These are phyloP conservation scores for Candida nanaspora DNA, from an alignment of 805 yeast genomes.

Conservation along the genomic window DNA sequence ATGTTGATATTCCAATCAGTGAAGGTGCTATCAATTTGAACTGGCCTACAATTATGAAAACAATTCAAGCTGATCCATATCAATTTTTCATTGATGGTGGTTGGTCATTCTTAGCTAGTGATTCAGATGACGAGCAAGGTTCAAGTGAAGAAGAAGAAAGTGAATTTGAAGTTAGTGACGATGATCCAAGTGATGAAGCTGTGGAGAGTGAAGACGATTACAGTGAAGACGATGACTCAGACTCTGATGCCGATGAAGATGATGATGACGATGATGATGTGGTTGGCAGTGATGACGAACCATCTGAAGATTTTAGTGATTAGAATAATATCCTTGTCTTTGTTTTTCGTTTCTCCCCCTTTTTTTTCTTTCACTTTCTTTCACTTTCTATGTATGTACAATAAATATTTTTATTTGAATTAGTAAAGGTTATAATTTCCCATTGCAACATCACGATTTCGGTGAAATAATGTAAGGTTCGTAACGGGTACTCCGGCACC, in stretches of 20 bases:
- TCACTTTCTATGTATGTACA: too few relatives aligned
- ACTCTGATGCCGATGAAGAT: slow-evolving; percentile 14
- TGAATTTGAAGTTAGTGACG: slow-evolving; percentile 58
- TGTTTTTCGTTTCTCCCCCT: not conserved
- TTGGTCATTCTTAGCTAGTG: slow-evolving; percentile 90
- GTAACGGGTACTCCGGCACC: too few relatives aligned
- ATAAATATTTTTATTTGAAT: too few relatives aligned
- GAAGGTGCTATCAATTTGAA: slow-evolving; percentile 94
- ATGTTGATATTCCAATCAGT: slow-evolving; percentile 90
- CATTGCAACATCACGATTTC: too few relatives aligned
- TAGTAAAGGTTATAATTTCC: too few relatives aligned
- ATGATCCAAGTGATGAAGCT: slow-evolving; percentile 50
- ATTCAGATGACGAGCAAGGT: slow-evolving; percentile 69
- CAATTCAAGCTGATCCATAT: slow-evolving; percentile 85
- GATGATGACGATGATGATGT: slow-evolving; percentile 19
- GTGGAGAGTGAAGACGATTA: slow-evolving; percentile 27
- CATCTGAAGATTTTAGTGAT: slow-evolving; percentile 24
- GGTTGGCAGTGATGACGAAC: slow-evolving; percentile 21
- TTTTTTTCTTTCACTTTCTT: not conserved
- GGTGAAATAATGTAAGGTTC: too few relatives aligned
- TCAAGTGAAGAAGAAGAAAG: slow-evolving; percentile 65
- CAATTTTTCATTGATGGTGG: slow-evolving; percentile 94
- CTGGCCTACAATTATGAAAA: slow-evolving; percentile 94
- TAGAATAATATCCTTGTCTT: too few relatives aligned
- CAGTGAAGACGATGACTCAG: slow-evolving; percentile 19